These are phyloP conservation scores for Rhodotorula mucilaginosa DNA, from an alignment of 1,284 basidiomycete genomes.

Conservation along the genomic window DNA sequence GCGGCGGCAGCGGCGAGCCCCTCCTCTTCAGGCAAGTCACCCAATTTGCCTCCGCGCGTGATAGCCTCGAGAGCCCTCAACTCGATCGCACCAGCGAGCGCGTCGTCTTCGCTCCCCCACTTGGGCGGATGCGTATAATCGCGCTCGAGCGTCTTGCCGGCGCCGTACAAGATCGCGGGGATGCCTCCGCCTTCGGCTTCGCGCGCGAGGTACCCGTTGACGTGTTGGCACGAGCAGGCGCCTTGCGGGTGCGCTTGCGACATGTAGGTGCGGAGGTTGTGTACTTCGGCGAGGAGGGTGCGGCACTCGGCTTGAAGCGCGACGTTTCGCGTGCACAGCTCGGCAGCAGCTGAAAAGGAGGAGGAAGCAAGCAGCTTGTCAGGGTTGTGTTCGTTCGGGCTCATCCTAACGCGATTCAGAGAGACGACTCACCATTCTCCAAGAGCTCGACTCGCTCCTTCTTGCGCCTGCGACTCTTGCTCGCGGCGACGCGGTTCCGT, in stretches of 20 bases:
- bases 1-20: neutral
- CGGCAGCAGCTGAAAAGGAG: conserved; percentile 18
- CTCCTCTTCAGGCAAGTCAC: neutral
- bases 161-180: conserved; percentile 29
- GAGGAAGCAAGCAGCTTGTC: no score
- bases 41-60: neutral
- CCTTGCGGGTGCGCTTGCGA: conserved; percentile 23
- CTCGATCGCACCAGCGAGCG: conserved; percentile 5
- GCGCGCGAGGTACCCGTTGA: conserved; percentile 31
- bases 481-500: conserved; percentile 32
- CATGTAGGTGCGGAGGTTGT: conserved; percentile 24
- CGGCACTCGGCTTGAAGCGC: conserved; percentile 30
- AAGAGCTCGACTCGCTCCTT: conserved; percentile 32
- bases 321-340: conserved; percentile 21
- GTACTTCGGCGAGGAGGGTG: conserved; percentile 24
- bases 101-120: conserved; percentile 26
- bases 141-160: conserved; percentile 15
- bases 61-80: neutral
- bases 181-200: conserved; percentile 34
- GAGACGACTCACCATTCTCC: conserved; percentile 21
- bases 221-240: conserved; percentile 27
- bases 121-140: conserved; percentile 19
- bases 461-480: conserved; percentile 31
- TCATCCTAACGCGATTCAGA: neutral
- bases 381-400: no score